Percentiles rank a stretch among this genome's conserved stretches.
phyloP scores from a whole-genome alignment of 2,329 filamentous ascomycete genomes.

The Scedosporium boydii region DNA sequence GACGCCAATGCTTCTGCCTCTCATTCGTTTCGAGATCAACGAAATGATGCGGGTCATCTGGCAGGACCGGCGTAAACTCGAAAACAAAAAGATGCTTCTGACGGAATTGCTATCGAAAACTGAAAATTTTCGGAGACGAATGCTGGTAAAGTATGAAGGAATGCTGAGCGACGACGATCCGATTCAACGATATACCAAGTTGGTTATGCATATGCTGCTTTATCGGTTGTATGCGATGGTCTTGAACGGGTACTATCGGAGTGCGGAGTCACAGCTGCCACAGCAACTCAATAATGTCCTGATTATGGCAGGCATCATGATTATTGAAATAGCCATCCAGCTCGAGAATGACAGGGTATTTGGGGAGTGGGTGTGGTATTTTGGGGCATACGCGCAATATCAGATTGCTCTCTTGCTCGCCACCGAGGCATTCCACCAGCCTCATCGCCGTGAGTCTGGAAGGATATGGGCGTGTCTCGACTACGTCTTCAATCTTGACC shows the following conservation, averaged over 20 bases:
- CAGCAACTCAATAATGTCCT: slow-evolving; percentile 55
- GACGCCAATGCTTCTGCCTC: slow-evolving; percentile 58
- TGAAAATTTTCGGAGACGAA: slow-evolving; percentile 55
- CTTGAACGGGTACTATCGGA: slow-evolving; percentile 56
- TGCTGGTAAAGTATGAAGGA: slow-evolving; percentile 56
- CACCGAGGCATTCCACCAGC: slow-evolving; percentile 54
- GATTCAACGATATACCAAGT: slow-evolving; percentile 51
- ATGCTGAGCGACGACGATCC: slow-evolving; percentile 51
- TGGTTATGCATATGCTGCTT: slow-evolving; percentile 55
- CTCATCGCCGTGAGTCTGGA: slow-evolving; percentile 46
- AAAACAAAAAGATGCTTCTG: slow-evolving; percentile 50
- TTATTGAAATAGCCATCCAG: slow-evolving; percentile 36
- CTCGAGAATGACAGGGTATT: slow-evolving; percentile 37
- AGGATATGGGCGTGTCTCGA: slow-evolving; percentile 65
- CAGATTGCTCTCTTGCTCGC: slow-evolving; percentile 61
- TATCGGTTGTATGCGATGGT: slow-evolving; percentile 57
- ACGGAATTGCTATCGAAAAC: slow-evolving; percentile 58
- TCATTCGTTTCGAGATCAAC: slow-evolving; percentile 63
- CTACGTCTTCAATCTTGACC: slow-evolving; percentile 58
- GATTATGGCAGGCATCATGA: slow-evolving; percentile 48
- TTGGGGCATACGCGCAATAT: slow-evolving; percentile 62
- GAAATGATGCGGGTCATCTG: slow-evolving; percentile 64
- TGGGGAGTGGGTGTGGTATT: slow-evolving; percentile 58
- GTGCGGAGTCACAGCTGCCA: slow-evolving; percentile 38
- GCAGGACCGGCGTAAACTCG: slow-evolving; percentile 57